These are phyloP conservation scores for Dendrocalamus sinicus DNA, from an alignment of 176 grass and related monocot genomes.

Conservation along the genomic window DNA sequence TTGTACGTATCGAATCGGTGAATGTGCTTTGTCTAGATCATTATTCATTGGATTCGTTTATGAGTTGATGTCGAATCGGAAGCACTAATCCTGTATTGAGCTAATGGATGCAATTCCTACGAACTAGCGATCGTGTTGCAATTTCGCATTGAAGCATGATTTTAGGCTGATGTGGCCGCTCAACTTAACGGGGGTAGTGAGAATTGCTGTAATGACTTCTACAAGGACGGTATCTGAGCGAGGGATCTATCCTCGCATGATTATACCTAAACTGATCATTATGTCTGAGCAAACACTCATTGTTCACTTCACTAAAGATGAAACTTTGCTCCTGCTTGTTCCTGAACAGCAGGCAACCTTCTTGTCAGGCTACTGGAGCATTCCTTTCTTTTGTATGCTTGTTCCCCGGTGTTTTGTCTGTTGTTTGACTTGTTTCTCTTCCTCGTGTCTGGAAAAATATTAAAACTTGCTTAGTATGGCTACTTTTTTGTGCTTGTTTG, in stretches of 20 bases:
- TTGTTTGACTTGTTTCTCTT: neutral
- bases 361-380: neutral
- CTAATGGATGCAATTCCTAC: neutral
- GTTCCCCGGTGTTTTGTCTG: neutral
- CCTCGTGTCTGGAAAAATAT: neutral
- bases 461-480: neutral
- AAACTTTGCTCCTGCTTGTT: neutral
- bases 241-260: neutral
- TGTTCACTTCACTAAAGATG: neutral
- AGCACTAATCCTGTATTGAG: neutral
- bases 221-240: conserved; percentile 36
- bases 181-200: neutral
- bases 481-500: neutral
- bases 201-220: neutral
- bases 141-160: neutral
- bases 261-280: conserved; percentile 14
- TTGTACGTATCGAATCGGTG: neutral
- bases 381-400: neutral
- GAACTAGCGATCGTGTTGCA: neutral
- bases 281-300: neutral
- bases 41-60: neutral
- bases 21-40: neutral
- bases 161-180: neutral
- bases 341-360: neutral
- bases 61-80: neutral